phyloP scores from a whole-genome alignment of 225 moss, liverwort and hornwort species.

The Lunularia cruciata region DNA sequence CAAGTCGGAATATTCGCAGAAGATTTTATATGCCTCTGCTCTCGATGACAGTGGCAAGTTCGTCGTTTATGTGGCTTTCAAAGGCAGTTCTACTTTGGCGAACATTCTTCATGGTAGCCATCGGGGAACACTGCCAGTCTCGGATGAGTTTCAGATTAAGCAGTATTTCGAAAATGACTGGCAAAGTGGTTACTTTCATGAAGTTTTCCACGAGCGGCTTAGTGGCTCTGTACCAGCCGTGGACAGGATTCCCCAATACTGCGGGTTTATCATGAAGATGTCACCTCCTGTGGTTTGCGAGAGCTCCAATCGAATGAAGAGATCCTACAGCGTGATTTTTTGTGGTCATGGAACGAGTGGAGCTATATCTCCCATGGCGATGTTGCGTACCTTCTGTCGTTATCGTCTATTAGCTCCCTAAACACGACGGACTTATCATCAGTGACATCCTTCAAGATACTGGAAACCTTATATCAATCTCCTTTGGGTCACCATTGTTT shows the following conservation, averaged over 20 bases:
- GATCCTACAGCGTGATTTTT: not conserved
- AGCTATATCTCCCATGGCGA: conserved; percentile 14
- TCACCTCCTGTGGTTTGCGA: not conserved
- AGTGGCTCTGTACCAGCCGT: conserved; percentile 1
- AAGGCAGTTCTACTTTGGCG: not conserved
- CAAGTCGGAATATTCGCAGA: not conserved
- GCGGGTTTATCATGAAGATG: not conserved
- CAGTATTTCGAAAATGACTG: not conserved
- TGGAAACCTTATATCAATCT: not conserved
- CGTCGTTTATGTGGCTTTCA: conserved; percentile 7
- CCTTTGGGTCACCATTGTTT: not conserved
- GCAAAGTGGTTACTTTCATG: not conserved
- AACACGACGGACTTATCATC: not conserved
- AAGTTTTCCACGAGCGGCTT: conserved; percentile 3
- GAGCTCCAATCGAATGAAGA: not conserved
- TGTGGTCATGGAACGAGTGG: conserved; percentile 13
- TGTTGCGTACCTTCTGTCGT: conserved; percentile 3
- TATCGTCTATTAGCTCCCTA: not conserved
- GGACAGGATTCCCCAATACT: not conserved
- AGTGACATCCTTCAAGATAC: not conserved
- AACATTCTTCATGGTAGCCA: conserved; percentile 3
- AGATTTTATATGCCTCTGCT: not conserved
- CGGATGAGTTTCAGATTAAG: not conserved
- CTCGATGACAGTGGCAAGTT: not conserved
- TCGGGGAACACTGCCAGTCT: not conserved